phyloP scores from a whole-genome alignment of 2,329 filamentous ascomycete species.

The Penicillium brevicompactum region DNA sequence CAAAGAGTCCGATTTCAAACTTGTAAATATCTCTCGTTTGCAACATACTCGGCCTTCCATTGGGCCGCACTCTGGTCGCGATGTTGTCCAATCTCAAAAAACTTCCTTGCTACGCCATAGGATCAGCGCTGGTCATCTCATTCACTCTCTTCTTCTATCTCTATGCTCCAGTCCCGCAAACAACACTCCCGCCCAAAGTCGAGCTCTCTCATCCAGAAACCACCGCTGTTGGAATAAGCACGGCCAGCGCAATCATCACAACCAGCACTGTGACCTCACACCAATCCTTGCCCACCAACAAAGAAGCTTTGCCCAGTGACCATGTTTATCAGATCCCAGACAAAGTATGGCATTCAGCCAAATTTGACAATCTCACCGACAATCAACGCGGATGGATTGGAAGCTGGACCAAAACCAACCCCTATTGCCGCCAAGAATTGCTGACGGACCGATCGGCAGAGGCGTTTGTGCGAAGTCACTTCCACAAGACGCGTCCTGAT shows the following conservation, averaged over 20 bases:
- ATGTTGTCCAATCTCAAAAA: slow-evolving; percentile 1
- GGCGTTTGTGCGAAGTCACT: slow-evolving; percentile 36
- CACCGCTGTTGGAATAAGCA: not conserved
- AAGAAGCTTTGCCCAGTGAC: not conserved
- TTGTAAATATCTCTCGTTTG: not conserved
- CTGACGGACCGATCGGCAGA: slow-evolving; percentile 36
- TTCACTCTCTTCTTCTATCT: not conserved
- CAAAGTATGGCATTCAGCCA: slow-evolving; percentile 26
- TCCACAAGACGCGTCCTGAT: slow-evolving; percentile 34
- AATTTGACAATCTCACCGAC: slow-evolving; percentile 24
- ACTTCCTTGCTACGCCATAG: not conserved
- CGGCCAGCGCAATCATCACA: not conserved
- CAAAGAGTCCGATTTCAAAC: not conserved
- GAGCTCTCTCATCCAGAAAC: not conserved
- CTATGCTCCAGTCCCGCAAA: not conserved
- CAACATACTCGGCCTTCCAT: not conserved
- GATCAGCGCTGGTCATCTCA: not conserved
- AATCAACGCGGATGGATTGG: slow-evolving; percentile 17
- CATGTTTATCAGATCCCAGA: slow-evolving; percentile 10
- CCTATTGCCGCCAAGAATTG: slow-evolving; percentile 21
- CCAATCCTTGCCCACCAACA: not conserved
- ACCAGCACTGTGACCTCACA: not conserved
- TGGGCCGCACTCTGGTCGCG: not conserved
- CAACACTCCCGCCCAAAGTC: not conserved
- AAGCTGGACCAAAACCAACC: slow-evolving; percentile 33